These are phyloP conservation scores for Paramecium sonneborni DNA, from an alignment of 73 alveolate genomes.

Conservation along the genomic window DNA sequence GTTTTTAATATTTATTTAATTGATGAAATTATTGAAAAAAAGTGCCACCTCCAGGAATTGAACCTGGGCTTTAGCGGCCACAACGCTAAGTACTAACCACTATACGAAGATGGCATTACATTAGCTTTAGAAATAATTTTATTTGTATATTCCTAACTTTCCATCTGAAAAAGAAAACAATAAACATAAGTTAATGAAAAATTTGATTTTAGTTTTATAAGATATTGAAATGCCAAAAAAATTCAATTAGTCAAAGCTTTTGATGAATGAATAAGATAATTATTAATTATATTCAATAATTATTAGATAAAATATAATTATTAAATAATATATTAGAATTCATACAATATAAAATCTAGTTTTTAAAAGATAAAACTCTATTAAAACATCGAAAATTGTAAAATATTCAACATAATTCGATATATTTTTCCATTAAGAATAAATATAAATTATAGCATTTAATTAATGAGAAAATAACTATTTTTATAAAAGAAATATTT, in stretches of 20 bases:
- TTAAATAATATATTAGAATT: too few species aligned
- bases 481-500: not conserved
- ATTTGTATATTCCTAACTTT: not conserved
- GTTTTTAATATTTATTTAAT: not conserved
- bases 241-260: too few species aligned
- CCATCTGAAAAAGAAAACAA: not conserved
- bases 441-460: too few species aligned
- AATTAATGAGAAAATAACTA: not conserved
- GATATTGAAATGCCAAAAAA: too few species aligned
- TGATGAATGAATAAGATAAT: not conserved
- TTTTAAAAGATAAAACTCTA: too few species aligned
- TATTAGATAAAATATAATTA: not conserved
- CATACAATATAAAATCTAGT: too few species aligned
- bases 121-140: not conserved
- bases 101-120: slow-evolving; percentile 58
- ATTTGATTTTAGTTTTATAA: too few species aligned
- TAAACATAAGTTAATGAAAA: not conserved
- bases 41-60: slow-evolving; percentile 66
- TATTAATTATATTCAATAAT: not conserved
- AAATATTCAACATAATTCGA: too few species aligned
- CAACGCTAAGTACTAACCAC: slow-evolving; percentile 60
- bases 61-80: slow-evolving; percentile 64
- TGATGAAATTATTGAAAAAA: not conserved
- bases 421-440: too few species aligned
- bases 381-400: too few species aligned